Percentiles rank a stretch among this genome's conserved stretches.
These are phyloP conservation scores for Backusella tarrabulga DNA, from an alignment of 192 early-diverging fungal genomes.

Conservation along the genomic window DNA sequence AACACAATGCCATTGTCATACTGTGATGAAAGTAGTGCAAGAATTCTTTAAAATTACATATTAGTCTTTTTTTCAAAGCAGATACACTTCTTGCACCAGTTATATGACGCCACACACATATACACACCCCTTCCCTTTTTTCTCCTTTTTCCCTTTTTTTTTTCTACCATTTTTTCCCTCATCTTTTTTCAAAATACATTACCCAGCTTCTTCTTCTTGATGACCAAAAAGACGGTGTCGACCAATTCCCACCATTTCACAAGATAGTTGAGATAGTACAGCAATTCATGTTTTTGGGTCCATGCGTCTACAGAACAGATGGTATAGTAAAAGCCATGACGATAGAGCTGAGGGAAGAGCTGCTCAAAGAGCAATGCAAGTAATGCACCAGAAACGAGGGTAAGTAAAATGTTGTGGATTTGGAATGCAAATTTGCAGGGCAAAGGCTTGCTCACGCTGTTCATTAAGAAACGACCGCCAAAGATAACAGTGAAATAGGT, in stretches of 20 bases:
- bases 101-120: not conserved
- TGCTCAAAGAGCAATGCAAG: constrained; percentile 73
- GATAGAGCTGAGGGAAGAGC: constrained; percentile 63
- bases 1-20: constrained; percentile 87
- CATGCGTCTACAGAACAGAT: constrained; percentile 66
- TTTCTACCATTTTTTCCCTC: not conserved
- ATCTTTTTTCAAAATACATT: constrained; percentile 7
- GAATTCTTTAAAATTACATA: constrained; percentile 59
- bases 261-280: constrained; percentile 89
- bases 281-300: constrained; percentile 70
- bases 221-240: constrained; percentile 87
- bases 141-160: not conserved
- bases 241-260: constrained; percentile 89
- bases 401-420: constrained; percentile 78
- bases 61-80: not conserved
- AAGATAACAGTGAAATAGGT: constrained; percentile 76
- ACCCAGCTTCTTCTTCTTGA: constrained; percentile 81
- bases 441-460: constrained; percentile 56
- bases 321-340: constrained; percentile 68
- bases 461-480: constrained; percentile 71
- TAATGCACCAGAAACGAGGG: constrained; percentile 61
- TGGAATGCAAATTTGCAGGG: constrained; percentile 71
- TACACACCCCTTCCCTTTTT: not conserved
- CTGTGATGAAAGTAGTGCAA: constrained; percentile 94
- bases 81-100: not conserved